These are phyloP conservation scores for Rhodotorula graminis DNA, from an alignment of 768 basidiomycete genomes.

Conservation along the genomic window DNA sequence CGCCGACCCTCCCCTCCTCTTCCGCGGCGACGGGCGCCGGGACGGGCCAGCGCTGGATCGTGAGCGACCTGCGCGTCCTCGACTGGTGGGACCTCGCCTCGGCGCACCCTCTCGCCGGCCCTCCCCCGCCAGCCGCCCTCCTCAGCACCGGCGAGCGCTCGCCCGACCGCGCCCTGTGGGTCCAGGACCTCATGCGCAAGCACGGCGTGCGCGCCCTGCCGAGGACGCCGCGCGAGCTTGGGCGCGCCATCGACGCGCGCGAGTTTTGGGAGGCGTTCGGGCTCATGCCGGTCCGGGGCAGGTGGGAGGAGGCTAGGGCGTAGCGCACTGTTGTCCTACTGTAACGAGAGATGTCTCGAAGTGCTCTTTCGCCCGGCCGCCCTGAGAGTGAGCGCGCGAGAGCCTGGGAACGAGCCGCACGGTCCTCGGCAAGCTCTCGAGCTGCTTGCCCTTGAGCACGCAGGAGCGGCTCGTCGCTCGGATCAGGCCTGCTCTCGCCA, in stretches of 20 bases:
- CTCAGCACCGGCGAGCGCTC: neutral
- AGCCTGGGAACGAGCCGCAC: no score
- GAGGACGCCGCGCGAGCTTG: conserved; percentile 53
- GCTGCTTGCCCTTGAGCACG: no score
- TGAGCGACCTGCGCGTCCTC: conserved; percentile 47
- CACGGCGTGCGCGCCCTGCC: conserved; percentile 55
- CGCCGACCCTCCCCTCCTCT: conserved; percentile 43
- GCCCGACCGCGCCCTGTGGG: conserved; percentile 56
- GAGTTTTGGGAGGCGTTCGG: conserved; percentile 56
- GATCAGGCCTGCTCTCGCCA: no score
- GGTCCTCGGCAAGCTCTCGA: no score
- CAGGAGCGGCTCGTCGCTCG: no score
- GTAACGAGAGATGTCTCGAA: no score
- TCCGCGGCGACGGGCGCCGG: no score
- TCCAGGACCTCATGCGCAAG: conserved; percentile 59
- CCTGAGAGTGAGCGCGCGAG: no score
- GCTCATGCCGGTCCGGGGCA: conserved; percentile 35
- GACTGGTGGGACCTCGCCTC: conserved; percentile 67
- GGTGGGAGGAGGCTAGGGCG: conserved; percentile 23
- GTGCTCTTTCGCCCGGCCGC: no score
- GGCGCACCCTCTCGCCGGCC: conserved; percentile 49
- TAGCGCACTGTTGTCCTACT: neutral
- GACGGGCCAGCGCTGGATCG: conserved; percentile 13
- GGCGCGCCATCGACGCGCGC: conserved; percentile 57
- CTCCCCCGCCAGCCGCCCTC: neutral